Percentiles rank a stretch among this genome's conserved stretches.
These are phyloP conservation scores for Colletotrichum sp. DNA, from an alignment of 2,329 filamentous ascomycete species.

Conservation along the genomic window DNA sequence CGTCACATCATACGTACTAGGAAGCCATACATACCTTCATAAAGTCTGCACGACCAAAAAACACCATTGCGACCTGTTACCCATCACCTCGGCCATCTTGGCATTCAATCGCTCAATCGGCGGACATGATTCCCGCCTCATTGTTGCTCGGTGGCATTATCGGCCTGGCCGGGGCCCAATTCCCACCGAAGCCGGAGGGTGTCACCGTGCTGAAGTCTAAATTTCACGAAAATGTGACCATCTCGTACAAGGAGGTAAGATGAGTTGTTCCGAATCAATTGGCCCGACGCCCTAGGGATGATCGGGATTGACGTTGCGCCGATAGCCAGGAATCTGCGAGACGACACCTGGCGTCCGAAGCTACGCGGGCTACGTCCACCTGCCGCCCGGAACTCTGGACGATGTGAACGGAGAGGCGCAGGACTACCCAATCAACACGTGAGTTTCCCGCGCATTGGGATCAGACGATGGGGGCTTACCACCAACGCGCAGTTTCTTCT, in stretches of 20 bases:
- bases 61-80: background rate
- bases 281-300: background rate
- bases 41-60: background rate
- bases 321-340: conserved; percentile 62
- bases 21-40: background rate
- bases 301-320: background rate
- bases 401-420: conserved; percentile 48
- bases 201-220: conserved; percentile 59
- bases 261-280: background rate
- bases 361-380: conserved; percentile 67
- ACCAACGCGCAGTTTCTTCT: conserved; percentile 22
- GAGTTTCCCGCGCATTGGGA: background rate
- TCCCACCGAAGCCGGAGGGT: conserved; percentile 33
- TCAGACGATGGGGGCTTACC: background rate
- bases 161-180: conserved; percentile 30
- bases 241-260: conserved; percentile 63
- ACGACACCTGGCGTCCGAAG: conserved; percentile 64
- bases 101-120: background rate
- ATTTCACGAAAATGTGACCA: conserved; percentile 64
- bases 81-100: background rate
- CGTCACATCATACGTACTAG: background rate
- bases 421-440: conserved; percentile 54
- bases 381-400: conserved; percentile 48
- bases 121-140: background rate
- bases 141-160: conserved; percentile 24